Conservation (phyloP, 345 rosid genomes). For the Citrus trifoliata region DNA sequence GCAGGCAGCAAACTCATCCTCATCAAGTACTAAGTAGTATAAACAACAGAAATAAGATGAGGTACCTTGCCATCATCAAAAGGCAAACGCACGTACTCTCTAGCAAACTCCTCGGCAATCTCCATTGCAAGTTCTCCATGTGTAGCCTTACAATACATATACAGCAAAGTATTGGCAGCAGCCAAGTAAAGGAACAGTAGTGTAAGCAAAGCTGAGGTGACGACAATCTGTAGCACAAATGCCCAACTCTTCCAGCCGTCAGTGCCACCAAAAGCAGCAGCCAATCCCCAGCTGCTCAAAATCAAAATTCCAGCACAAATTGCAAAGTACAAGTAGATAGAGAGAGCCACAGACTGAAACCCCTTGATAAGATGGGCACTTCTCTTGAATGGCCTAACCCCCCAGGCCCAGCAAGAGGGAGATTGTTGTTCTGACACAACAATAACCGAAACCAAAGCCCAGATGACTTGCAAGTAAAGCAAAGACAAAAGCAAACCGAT, state of each 20-base stretch:
- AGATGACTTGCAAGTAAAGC: conserved; percentile 38
- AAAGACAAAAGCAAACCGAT: conserved; percentile 11
- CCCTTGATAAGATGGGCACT: conserved; percentile 50
- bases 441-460: conserved; percentile 46
- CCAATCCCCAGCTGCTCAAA: conserved; percentile 18
- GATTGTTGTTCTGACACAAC: conserved; percentile 49
- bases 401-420: conserved; percentile 62
- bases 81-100: conserved; percentile 71
- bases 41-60: conserved; percentile 47
- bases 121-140: conserved; percentile 70
- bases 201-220: conserved; percentile 32
- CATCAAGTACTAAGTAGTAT: conserved; percentile 11
- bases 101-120: conserved; percentile 69
- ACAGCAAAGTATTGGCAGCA: conserved; percentile 57
- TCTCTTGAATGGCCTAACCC: conserved; percentile 56
- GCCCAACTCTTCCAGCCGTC: conserved; percentile 42
- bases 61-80: conserved; percentile 71
- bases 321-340: conserved; percentile 30
- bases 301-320: conserved; percentile 20
- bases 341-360: conserved; percentile 40
- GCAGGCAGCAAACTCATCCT: background rate
- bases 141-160: conserved; percentile 63
- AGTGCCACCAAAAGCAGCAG: conserved; percentile 8
- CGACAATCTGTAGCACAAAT: conserved; percentile 46
- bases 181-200: conserved; percentile 31